Base-by-base conservation (phyloP, 768 basidiomycete genomes). In the Cystofilobasidium macerans region DNA sequence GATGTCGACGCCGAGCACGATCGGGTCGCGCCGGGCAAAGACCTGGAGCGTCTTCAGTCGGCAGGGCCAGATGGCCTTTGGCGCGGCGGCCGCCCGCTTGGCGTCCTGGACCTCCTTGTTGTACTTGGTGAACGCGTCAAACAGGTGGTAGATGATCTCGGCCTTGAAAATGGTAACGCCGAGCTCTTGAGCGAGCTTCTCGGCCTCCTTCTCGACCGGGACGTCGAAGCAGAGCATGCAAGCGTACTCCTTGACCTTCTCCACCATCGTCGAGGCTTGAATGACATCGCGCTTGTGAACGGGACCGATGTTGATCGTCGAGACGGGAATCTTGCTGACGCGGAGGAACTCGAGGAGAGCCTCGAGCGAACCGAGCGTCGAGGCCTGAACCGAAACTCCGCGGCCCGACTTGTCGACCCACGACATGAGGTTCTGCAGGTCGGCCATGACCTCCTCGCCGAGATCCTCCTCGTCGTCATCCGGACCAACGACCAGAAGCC, bases 171-270 rank as follows among this genome's bases (percentile, higher is more conserved):
- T 78, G 69, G 83, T 83, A 73, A 99, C 86, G 38, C 93, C 93
- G 82, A 90, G 86, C 73, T 98, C 92, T 60, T 93, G 89, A 0
- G 95, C 95, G 61, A 93, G 73, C 69, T 83, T 82, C 73, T 93
- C 91, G 2, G 91, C 90, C 42, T 98, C 94, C 76, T 84, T 93
- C 77, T 98, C 94, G 28, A 98, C 84, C 3, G 85, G 74, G 9
- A 99, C 95, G 76, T 99, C 95, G 78, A 99, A 99, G 75, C 90
- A 93, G 67, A 99, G 85, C 69, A 98, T 87, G 72, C 89, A 88
- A 7, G 94, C 91, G 36, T 93, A 83, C 73, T 98, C 94, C 74
- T 89, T 92, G 14, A 91, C 91, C 75, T 86, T 89, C 78, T 98
- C 94, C 73, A 98, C 77, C 93, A 97, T 97, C 5, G 86, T 87